Conservation (phyloP, 768 basidiomycete species). For the Leccinum truebloodii region DNA sequence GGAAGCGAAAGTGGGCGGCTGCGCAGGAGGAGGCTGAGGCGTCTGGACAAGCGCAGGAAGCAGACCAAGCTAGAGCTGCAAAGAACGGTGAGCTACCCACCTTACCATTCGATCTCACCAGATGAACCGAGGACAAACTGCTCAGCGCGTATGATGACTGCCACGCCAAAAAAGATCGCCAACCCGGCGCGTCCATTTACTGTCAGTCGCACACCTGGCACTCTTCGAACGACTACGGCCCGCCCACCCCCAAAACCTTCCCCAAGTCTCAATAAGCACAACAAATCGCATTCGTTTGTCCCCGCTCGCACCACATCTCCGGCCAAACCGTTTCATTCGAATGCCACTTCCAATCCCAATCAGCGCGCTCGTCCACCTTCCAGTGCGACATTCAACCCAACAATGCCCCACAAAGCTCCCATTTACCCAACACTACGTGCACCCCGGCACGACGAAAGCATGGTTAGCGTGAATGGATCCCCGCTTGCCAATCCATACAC, state of each 20-base stretch:
- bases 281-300: slow-evolving; percentile 27
- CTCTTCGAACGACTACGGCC: slow-evolving; percentile 29
- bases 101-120: background rate
- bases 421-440: slow-evolving; percentile 54
- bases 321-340: slow-evolving; percentile 37
- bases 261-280: slow-evolving; percentile 38
- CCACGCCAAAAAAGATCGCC: slow-evolving; percentile 53
- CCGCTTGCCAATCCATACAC: slow-evolving; percentile 79
- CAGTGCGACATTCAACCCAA: slow-evolving; percentile 70
- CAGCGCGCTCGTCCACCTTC: slow-evolving; percentile 51
- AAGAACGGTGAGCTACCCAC: slow-evolving; percentile 53
- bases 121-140: slow-evolving; percentile 2
- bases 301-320: slow-evolving; percentile 53
- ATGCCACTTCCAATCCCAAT: background rate
- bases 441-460: slow-evolving; percentile 72
- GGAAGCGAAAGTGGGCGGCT: slow-evolving; percentile 78
- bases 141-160: slow-evolving; percentile 46
- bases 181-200: slow-evolving; percentile 43
- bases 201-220: slow-evolving; percentile 44
- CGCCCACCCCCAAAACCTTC: slow-evolving; percentile 35
- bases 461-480: slow-evolving; percentile 82
- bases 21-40: slow-evolving; percentile 54
- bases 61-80: slow-evolving; percentile 38
- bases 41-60: slow-evolving; percentile 30
- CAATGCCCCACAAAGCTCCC: slow-evolving; percentile 46